phyloP scores from a whole-genome alignment of 495 filamentous ascomycete genomes.

The Neurospora discreta region DNA sequence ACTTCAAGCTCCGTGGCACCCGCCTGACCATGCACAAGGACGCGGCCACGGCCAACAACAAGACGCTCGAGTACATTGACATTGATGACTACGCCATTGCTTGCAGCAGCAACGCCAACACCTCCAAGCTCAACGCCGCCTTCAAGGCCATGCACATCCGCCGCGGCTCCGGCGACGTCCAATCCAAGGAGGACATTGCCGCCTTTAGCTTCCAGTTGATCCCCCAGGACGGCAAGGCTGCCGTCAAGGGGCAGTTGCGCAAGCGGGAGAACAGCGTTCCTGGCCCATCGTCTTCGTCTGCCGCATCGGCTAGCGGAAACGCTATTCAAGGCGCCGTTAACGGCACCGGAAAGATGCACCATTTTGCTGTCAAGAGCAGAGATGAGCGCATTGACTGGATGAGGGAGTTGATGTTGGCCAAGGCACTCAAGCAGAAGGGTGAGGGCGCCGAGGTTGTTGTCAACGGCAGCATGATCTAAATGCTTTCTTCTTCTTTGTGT shows the following conservation, averaged over 20 bases:
- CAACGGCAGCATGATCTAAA: slow-evolving; percentile 68
- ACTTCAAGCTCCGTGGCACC: slow-evolving; percentile 78
- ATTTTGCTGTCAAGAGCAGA: slow-evolving; percentile 78
- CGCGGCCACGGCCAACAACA: slow-evolving; percentile 37
- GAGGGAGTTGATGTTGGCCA: slow-evolving; percentile 94
- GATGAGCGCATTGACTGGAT: slow-evolving; percentile 97
- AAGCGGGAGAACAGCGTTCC: slow-evolving; percentile 31
- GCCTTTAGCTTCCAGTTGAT: slow-evolving; percentile 90
- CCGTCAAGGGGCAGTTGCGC: slow-evolving; percentile 21
- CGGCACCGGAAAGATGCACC: slow-evolving; percentile 75
- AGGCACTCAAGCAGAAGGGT: slow-evolving; percentile 71
- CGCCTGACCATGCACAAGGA: slow-evolving; percentile 73
- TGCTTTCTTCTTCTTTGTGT: not conserved
- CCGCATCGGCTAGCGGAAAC: not conserved
- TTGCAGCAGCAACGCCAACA: slow-evolving; percentile 62
- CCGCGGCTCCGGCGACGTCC: slow-evolving; percentile 39
- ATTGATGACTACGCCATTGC: slow-evolving; percentile 93
- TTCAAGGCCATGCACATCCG: slow-evolving; percentile 73
- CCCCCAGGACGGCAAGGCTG: slow-evolving; percentile 50
- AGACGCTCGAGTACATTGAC: slow-evolving; percentile 71
- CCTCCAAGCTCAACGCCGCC: slow-evolving; percentile 71
- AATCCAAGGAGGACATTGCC: slow-evolving; percentile 35
- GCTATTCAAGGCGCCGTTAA: slow-evolving; percentile 25
- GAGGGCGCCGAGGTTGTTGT: slow-evolving; percentile 70
- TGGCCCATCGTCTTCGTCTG: slow-evolving; percentile 1